Evolutionary conservation across 1,139 yeast species (phyloP), one percentile per base, ranked within the genome.

Genomic region (Maudiozyma humilis): DNA sequence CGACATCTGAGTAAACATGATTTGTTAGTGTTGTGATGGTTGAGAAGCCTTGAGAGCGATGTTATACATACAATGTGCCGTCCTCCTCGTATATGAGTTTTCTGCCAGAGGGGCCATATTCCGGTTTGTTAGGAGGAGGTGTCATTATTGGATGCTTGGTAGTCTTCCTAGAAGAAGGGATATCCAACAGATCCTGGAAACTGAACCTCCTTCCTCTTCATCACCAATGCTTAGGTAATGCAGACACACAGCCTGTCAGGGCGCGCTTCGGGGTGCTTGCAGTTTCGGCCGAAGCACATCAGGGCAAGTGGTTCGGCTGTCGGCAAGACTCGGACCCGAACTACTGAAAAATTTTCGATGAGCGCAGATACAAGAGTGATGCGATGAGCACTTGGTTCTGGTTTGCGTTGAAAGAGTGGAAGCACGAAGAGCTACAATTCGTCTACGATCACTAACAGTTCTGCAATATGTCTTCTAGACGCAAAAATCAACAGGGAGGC

Each of bases 41-140:
- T 16, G 23, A 16, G 3, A 14, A 17, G 15, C 3, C 3, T 29
- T 6, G 25, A 16, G 13, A 25, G 3, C 18, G 18, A 7, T 19
- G 13, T 32, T 5, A 29, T 41, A 73, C 91, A 57, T 72, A 84
- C 84, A 95, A 96, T 64, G 85, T 87, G 1, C 96, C 96, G 63
- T 88, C 82, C 59, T 85, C 80, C 55, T 86, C 95, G 47, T 84
- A 82, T 19, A 86, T 66, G 50, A 87, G 82, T 55, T 76, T 79
- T 44, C 83, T 71, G 0, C 95, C 95, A 23, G 75, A 60, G 2
- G 72, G 67, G 0, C 86, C 86, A 44, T 71, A 54, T 16, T 40
- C 38, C 2, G 49, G 46, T 38, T 16, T 17, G 3, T 32, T 23
- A n/a, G 32, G 32, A 8, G 39, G 39, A 5, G 27, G 16, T 25